Evolutionary conservation across 2,329 filamentous ascomycete species (phyloP).

Genomic region (Pyricularia sp.): DNA sequence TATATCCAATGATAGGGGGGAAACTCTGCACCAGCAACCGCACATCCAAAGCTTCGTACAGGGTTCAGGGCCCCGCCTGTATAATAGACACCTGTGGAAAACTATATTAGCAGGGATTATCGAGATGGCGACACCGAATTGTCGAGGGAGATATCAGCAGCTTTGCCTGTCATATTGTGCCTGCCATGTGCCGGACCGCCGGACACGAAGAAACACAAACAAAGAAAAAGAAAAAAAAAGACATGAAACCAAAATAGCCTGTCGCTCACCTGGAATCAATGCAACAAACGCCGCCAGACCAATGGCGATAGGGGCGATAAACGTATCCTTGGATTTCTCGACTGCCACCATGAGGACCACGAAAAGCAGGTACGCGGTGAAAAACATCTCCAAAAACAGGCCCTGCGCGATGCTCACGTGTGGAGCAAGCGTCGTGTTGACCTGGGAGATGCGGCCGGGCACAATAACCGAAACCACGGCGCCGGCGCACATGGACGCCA

Average conservation of each 20-base stretch:
- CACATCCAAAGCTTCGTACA: conserved; percentile 33
- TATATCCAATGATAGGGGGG: conserved; percentile 33
- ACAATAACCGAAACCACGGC: conserved; percentile 45
- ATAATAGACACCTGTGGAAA: conserved; percentile 20
- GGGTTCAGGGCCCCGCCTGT: conserved; percentile 33
- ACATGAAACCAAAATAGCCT: no score
- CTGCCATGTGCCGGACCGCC: no score
- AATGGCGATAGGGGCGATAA: conserved; percentile 56
- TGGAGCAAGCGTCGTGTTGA: conserved; percentile 35
- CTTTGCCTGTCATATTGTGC: background rate
- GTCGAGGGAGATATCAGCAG: background rate
- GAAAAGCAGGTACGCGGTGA: conserved; percentile 49
- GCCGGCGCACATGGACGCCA: conserved; percentile 43
- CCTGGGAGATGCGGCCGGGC: conserved; percentile 27
- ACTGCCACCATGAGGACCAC: conserved; percentile 56
- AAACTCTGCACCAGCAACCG: conserved; percentile 25
- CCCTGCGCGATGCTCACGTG: conserved; percentile 39
- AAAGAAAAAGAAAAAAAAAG: background rate
- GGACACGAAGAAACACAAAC: background rate
- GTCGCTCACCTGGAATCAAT: conserved; percentile 18
- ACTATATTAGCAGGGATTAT: no score
- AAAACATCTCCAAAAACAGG: conserved; percentile 52
- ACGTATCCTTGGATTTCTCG: conserved; percentile 59
- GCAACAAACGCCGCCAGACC: conserved; percentile 54
- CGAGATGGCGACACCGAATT: no score